Percentiles rank a stretch among this genome's conserved stretches.
Evolutionary conservation across 2,329 filamentous ascomycete genomes (phyloP).

Genomic region (Trichoderma gracile): DNA sequence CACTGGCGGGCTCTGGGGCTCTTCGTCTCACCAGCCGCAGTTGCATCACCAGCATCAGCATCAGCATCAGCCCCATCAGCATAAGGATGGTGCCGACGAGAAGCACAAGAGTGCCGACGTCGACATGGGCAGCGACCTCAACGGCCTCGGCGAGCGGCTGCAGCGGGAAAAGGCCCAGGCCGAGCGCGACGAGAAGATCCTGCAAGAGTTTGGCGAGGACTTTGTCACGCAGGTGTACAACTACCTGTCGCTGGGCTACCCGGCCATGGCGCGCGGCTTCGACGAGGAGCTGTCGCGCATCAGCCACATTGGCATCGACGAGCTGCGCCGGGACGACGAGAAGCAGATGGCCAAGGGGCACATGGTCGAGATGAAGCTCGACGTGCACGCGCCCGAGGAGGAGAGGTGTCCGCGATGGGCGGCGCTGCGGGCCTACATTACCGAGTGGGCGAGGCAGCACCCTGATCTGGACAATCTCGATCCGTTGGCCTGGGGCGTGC

Average conservation of each 20-base stretch:
- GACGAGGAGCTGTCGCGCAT: slow-evolving; percentile 86
- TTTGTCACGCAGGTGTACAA: slow-evolving; percentile 98
- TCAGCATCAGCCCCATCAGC: slow-evolving; percentile 26
- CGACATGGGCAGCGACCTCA: slow-evolving; percentile 52
- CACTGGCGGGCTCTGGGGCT: slow-evolving; percentile 26
- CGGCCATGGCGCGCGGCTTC: slow-evolving; percentile 77
- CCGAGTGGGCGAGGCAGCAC: slow-evolving; percentile 87
- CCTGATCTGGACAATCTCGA: slow-evolving; percentile 66
- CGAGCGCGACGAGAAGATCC: slow-evolving; percentile 56
- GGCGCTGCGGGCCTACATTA: slow-evolving; percentile 79
- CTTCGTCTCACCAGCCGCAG: slow-evolving; percentile 14
- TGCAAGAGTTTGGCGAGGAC: slow-evolving; percentile 72
- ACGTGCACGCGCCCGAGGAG: slow-evolving; percentile 46
- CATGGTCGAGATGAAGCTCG: slow-evolving; percentile 59
- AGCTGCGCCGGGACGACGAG: slow-evolving; percentile 72
- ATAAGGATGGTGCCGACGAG: slow-evolving; percentile 32
- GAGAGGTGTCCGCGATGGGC: slow-evolving; percentile 72
- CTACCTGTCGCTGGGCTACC: slow-evolving; percentile 90
- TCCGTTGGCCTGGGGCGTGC: slow-evolving; percentile 66
- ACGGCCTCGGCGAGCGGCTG: slow-evolving; percentile 54
- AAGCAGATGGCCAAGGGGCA: slow-evolving; percentile 66
- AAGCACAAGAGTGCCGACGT: slow-evolving; percentile 45
- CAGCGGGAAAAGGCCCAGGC: slow-evolving; percentile 51
- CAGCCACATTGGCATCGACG: slow-evolving; percentile 65
- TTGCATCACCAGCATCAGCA: not conserved